These are phyloP conservation scores for Phytophthora fragariaefolia DNA, from an alignment of 352 stramenopile species.

Conservation along the genomic window DNA sequence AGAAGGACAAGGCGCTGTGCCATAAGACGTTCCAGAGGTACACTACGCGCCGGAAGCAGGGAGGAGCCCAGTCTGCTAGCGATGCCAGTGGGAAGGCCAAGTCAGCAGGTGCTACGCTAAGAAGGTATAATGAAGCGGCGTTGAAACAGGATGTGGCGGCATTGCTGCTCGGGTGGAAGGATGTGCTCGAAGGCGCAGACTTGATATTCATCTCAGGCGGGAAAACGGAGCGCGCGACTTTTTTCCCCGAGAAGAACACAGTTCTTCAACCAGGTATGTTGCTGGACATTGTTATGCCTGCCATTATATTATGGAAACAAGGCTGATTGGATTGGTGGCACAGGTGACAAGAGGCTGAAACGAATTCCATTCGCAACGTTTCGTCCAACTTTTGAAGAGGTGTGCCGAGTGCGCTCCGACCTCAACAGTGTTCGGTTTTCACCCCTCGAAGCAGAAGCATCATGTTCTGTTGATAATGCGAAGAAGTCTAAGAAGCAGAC, in stretches of 20 bases:
- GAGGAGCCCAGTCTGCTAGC: constrained; percentile 90
- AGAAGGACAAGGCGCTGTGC: constrained; percentile 87
- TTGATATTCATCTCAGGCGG: constrained; percentile 78
- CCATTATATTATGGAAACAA: no score
- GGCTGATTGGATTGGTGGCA: constrained; percentile 3
- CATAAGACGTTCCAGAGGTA: constrained; percentile 95
- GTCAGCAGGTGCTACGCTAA: constrained; percentile 92
- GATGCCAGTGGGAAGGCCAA: constrained; percentile 91
- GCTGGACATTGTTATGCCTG: not conserved
- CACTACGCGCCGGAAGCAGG: constrained; percentile 94
- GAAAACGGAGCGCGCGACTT: constrained; percentile 76
- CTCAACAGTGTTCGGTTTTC: constrained; percentile 72
- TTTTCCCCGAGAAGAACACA: constrained; percentile 79
- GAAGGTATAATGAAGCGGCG: constrained; percentile 91
- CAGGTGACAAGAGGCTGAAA: constrained; percentile 68
- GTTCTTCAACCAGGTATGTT: constrained; percentile 52
- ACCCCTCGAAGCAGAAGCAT: constrained; percentile 42
- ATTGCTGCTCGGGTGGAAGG: constrained; percentile 86
- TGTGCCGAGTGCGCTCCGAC: constrained; percentile 77
- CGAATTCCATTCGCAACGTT: constrained; percentile 87
- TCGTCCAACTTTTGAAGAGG: constrained; percentile 87
- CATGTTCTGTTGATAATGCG: constrained; percentile 24
- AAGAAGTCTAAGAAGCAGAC: constrained; percentile 45
- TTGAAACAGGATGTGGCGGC: constrained; percentile 91
- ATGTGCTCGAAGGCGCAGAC: constrained; percentile 52